A percentile compares a stretch with the other conserved stretches of the same genome.
Conservation (phyloP, 2,329 filamentous ascomycete species). For the Colletotrichum brevisporum region DNA sequence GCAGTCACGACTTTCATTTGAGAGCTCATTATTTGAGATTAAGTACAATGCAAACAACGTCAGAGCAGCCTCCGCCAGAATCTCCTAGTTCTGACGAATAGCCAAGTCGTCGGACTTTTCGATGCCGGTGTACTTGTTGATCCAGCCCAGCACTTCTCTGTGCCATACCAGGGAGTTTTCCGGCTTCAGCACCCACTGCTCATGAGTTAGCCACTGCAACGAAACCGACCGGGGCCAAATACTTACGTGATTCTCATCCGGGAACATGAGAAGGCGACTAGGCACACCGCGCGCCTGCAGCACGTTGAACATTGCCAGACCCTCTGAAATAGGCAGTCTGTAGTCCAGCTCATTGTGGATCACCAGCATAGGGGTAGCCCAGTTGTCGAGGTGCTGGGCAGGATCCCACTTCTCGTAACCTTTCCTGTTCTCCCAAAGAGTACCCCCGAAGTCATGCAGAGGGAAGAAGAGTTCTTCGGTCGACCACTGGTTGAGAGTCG, state of each 20-base stretch:
- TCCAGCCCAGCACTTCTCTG: constrained; percentile 84
- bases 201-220: constrained; percentile 54
- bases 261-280: constrained; percentile 85
- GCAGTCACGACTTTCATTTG: neutral
- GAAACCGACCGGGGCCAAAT: no score
- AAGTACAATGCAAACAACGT: neutral
- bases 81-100: constrained; percentile 23
- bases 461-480: constrained; percentile 81
- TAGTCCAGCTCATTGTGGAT: constrained; percentile 95
- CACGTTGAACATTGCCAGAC: constrained; percentile 87
- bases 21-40: neutral
- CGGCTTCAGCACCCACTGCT: constrained; percentile 85
- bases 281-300: constrained; percentile 82
- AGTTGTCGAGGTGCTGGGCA: constrained; percentile 73
- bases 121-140: constrained; percentile 72
- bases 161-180: constrained; percentile 96
- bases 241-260: constrained; percentile 76
- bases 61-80: neutral
- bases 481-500: constrained; percentile 74
- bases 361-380: constrained; percentile 86
- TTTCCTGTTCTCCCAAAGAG: constrained; percentile 72
- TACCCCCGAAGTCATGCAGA: constrained; percentile 76
- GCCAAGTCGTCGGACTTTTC: constrained; percentile 42
- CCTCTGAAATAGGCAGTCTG: constrained; percentile 86
- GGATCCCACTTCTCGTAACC: constrained; percentile 81